A percentile compares a stretch with the other conserved stretches of the same genome.
These are phyloP conservation scores for Metarhizium rileyi DNA, from an alignment of 2,329 filamentous ascomycete species.

Conservation along the genomic window DNA sequence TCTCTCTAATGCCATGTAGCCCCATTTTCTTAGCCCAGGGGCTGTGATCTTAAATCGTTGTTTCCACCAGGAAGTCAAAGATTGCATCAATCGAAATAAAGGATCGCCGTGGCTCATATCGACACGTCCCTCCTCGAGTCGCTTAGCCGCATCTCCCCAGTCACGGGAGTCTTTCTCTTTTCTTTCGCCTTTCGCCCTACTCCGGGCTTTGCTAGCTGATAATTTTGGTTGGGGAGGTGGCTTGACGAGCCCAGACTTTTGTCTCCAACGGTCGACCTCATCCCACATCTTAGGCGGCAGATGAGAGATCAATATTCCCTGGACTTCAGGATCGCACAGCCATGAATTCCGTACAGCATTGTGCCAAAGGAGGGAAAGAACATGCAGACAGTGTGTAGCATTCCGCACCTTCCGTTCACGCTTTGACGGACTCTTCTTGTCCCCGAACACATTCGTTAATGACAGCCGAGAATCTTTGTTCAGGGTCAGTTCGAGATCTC, in stretches of 20 bases:
- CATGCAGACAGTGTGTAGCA: conserved; percentile 79
- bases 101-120: conserved; percentile 81
- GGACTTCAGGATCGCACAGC: conserved; percentile 67
- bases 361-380: conserved; percentile 80
- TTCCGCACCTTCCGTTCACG: conserved; percentile 69
- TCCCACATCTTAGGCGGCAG: conserved; percentile 58
- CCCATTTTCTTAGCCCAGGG: conserved; percentile 77
- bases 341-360: conserved; percentile 80
- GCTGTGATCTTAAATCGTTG: conserved; percentile 68
- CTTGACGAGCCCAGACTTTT: conserved; percentile 53
- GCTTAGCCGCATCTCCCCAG: conserved; percentile 62
- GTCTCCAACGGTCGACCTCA: conserved; percentile 64
- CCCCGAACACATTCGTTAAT: conserved; percentile 48
- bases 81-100: conserved; percentile 63
- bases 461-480: conserved; percentile 49
- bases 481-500: conserved; percentile 67
- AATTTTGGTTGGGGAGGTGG: conserved; percentile 19
- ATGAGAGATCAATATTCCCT: conserved; percentile 66
- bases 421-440: conserved; percentile 79
- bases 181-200: conserved; percentile 13
- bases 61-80: conserved; percentile 79
- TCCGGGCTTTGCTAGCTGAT: conserved; percentile 17
- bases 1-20: conserved; percentile 71
- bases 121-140: conserved; percentile 57
- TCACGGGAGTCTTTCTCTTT: conserved; percentile 37